Evolutionary conservation across 352 stramenopile species (phyloP).

Genomic region (Globisporangium barbulae): DNA sequence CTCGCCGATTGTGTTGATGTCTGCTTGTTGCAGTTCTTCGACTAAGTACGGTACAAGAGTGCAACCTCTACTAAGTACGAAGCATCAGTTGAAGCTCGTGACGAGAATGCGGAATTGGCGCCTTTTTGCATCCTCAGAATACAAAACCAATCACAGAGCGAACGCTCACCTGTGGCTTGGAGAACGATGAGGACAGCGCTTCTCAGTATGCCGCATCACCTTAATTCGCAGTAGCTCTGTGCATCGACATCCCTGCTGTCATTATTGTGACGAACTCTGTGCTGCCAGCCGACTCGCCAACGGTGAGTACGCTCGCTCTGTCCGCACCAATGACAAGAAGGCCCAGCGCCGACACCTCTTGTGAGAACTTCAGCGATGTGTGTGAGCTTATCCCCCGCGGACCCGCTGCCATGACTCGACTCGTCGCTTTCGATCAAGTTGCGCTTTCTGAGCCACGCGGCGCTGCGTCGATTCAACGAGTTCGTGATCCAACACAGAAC

Average conservation of each 20-base stretch:
- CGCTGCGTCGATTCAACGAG: not conserved
- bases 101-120: not conserved
- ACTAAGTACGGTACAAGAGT: not conserved
- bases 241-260: too few species aligned
- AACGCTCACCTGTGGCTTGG: too few species aligned
- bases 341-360: not conserved
- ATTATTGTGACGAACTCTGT: not conserved
- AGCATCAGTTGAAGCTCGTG: not conserved
- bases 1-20: not conserved
- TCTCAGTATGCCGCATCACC: too few species aligned
- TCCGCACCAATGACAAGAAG: not conserved
- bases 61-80: not conserved
- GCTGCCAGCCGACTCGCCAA: not conserved
- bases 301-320: not conserved
- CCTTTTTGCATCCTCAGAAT: not conserved
- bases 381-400: constrained; percentile 16
- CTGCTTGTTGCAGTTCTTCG: not conserved
- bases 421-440: constrained; percentile 14
- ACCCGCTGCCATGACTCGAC: constrained; percentile 16
- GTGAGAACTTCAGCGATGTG: not conserved
- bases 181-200: too few species aligned
- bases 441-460: constrained; percentile 12
- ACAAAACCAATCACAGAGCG: too few species aligned
- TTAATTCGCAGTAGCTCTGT: too few species aligned
- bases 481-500: constrained; percentile 20